These are phyloP conservation scores for Camelina sativa DNA, from an alignment of 345 rosid species.

Conservation along the genomic window DNA sequence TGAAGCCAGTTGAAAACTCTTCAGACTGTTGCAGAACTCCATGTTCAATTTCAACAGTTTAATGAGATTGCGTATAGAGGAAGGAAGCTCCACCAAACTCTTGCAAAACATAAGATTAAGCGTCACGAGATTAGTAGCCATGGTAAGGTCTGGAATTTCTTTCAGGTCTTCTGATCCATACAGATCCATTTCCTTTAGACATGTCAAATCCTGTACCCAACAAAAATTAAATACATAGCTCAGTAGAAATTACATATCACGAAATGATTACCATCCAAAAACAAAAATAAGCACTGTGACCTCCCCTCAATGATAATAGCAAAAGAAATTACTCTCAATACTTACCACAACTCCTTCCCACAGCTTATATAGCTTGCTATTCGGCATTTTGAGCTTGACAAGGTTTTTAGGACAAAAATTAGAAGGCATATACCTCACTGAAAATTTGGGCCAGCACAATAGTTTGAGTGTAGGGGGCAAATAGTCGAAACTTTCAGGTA, in stretches of 20 bases:
- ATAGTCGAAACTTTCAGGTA: background rate
- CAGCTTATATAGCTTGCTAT: background rate
- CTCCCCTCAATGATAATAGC: background rate
- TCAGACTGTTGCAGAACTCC: background rate
- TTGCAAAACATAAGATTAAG: background rate
- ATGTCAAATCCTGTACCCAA: conserved; percentile 18
- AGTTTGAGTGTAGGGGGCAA: conserved; percentile 11
- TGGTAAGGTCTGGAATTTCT: background rate
- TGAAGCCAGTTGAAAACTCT: background rate
- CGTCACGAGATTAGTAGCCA: background rate
- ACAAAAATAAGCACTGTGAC: background rate
- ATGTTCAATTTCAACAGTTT: background rate
- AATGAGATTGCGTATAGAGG: background rate
- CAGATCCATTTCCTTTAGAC: conserved; percentile 14
- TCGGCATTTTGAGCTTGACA: background rate
- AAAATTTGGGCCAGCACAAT: conserved; percentile 10
- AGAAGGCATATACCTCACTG: conserved; percentile 14
- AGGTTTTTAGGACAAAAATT: background rate
- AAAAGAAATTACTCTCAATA: background rate
- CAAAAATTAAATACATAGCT: background rate
- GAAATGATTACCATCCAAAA: no score
- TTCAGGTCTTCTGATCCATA: background rate
- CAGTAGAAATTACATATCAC: background rate
- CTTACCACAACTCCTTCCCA: conserved; percentile 32
- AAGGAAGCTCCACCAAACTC: background rate